Percentiles rank a stretch among this genome's conserved stretches.
phyloP scores from a whole-genome alignment of 2,329 filamentous ascomycete species.

The Pseudodiploospora longispora region DNA sequence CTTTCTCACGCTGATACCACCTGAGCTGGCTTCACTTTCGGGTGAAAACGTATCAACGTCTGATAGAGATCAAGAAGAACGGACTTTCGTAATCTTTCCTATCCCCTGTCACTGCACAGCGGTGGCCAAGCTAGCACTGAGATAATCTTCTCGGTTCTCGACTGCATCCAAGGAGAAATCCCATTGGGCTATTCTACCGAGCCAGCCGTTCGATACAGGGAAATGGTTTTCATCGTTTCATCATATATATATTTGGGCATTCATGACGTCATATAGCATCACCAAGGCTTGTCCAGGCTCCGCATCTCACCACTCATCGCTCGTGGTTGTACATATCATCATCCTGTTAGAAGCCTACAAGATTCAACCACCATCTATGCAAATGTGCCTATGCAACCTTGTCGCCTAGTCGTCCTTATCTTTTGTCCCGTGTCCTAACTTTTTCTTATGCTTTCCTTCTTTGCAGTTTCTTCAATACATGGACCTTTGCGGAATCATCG shows the following conservation, averaged over 20 bases:
- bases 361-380: too few species aligned
- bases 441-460: neutral
- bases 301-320: constrained; percentile 1
- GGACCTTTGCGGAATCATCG: constrained; percentile 1
- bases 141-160: too few species aligned
- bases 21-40: neutral
- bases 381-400: neutral
- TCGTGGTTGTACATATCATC: neutral
- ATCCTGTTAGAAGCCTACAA: neutral
- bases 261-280: constrained; percentile 8
- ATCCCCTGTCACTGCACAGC: too few species aligned
- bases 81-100: too few species aligned
- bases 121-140: too few species aligned
- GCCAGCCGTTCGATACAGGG: constrained; percentile 1
- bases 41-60: constrained; percentile 5
- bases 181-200: too few species aligned
- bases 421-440: neutral
- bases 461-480: neutral
- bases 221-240: constrained; percentile 1
- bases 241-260: constrained; percentile 5
- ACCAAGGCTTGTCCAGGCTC: constrained; percentile 3
- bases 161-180: too few species aligned
- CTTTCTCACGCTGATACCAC: too few species aligned
- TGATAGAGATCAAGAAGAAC: neutral
- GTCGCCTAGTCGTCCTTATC: neutral